Evolutionary conservation across 257 asterid species (phyloP).

Genomic region (Przewalskia tangutica): DNA sequence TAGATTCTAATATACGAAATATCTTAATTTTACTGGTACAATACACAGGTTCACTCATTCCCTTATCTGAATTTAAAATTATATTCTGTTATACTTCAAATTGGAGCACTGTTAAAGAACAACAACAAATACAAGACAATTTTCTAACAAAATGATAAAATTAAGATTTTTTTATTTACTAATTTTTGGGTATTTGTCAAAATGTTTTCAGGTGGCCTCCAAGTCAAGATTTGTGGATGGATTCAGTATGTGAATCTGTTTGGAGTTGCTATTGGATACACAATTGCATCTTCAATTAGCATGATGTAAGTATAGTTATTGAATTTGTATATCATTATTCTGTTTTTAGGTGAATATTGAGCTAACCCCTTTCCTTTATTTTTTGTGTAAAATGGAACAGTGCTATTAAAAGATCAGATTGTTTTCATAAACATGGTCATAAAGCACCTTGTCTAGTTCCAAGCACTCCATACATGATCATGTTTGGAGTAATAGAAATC

Average conservation of each 20-base stretch:
- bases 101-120: neutral
- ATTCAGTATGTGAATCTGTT: slow-evolving; percentile 81
- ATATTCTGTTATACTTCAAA: neutral
- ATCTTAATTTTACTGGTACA: neutral
- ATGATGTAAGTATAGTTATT: slow-evolving; percentile 33
- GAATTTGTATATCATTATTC: slow-evolving; percentile 29
- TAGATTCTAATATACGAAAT: neutral
- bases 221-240: slow-evolving; percentile 81
- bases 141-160: neutral
- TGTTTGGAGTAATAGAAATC: slow-evolving; percentile 33
- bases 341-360: slow-evolving; percentile 12
- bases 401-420: slow-evolving; percentile 36
- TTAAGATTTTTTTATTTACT: neutral
- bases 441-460: slow-evolving; percentile 28
- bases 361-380: neutral
- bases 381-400: slow-evolving; percentile 16
- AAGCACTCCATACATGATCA: slow-evolving; percentile 45
- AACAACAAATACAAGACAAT: neutral
- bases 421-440: slow-evolving; percentile 33
- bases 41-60: neutral
- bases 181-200: neutral
- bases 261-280: slow-evolving; percentile 88
- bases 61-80: neutral
- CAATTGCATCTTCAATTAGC: slow-evolving; percentile 81
- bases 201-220: slow-evolving; percentile 54